phyloP scores from a whole-genome alignment of 2,329 filamentous ascomycete genomes.

The Teratosphaeria epicoccoides region DNA sequence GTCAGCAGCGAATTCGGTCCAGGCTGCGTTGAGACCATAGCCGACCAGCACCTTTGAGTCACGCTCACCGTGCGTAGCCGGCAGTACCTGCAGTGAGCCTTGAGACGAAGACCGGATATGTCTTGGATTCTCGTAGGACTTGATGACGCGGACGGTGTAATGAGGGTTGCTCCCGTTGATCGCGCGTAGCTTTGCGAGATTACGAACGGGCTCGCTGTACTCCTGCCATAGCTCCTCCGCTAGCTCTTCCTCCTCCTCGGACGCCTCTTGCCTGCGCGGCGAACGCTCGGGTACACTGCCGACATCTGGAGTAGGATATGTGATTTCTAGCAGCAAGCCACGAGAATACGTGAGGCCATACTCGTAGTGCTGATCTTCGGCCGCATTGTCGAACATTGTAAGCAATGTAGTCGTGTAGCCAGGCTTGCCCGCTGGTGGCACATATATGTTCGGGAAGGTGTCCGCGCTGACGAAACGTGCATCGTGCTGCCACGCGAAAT shows the following conservation, averaged over 20 bases:
- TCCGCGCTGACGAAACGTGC: slow-evolving; percentile 18
- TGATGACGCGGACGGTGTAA: slow-evolving; percentile 22
- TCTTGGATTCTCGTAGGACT: slow-evolving; percentile 19
- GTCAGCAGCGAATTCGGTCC: slow-evolving; percentile 31
- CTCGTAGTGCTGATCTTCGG: slow-evolving; percentile 30
- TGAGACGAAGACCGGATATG: slow-evolving; percentile 35
- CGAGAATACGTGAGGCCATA: slow-evolving; percentile 21
- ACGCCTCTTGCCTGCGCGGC: not conserved
- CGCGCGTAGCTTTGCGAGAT: slow-evolving; percentile 21
- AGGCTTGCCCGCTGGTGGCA: slow-evolving; percentile 8
- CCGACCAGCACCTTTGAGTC: slow-evolving; percentile 41
- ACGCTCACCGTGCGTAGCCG: slow-evolving; percentile 30
- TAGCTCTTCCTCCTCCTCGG: not conserved
- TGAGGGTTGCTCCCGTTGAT: slow-evolving; percentile 20
- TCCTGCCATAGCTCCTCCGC: not conserved
- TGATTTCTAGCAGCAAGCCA: slow-evolving; percentile 24
- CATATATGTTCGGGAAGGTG: slow-evolving; percentile 19
- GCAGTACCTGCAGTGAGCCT: slow-evolving; percentile 43
- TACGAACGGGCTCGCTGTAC: slow-evolving; percentile 7
- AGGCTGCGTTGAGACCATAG: slow-evolving; percentile 37
- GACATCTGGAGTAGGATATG: slow-evolving; percentile 12
- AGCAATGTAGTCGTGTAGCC: slow-evolving; percentile 33
- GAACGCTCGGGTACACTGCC: not conserved
- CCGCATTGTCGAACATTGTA: slow-evolving; percentile 44
- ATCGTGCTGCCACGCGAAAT: slow-evolving; percentile 27